Evolutionary conservation across 106 monocot genomes (phyloP), one percentile per base, ranked within the genome.

Genomic region (Ottelia alismoides): DNA sequence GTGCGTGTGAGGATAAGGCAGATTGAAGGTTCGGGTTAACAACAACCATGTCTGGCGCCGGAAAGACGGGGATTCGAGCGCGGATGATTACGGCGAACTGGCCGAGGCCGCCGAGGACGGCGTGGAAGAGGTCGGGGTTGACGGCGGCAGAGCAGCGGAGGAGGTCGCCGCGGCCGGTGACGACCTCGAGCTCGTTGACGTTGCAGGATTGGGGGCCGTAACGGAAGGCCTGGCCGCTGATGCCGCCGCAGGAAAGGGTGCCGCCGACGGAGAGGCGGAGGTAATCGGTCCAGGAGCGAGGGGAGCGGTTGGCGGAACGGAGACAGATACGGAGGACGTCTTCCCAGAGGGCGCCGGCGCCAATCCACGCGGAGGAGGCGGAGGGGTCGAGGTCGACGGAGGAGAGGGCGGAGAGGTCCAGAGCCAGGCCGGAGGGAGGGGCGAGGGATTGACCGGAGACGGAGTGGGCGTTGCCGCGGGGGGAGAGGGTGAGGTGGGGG

Each of bases 11-110:
- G n/a, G n/a, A n/a, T n/a, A n/a, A n/a, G n/a, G n/a, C n/a, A n/a
- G n/a, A n/a, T n/a, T n/a, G n/a, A n/a, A n/a, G n/a, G n/a, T n/a
- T n/a, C n/a, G n/a, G n/a, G n/a, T n/a, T n/a, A n/a, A n/a, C n/a
- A n/a, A 43, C 16, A 7, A 81, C 91, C 91, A 65, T 72, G 25
- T 57, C 51, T 6, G 87, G 87, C 1, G 83, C 76, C 16, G 75
- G 87, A 1, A 29, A 35, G n/a, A 83, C 60, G 2, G 80, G 77
- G 54, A 93, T 84, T 19, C 75, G 51, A 1, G 88, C 93, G 48
- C 87, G 77, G 17, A 87, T 93, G 60, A 93, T 84, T 47, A 93
- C 59, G 0, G 87, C 93, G 63, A 93, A 93, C 70, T 93, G 93
- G 12, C 93, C 93, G 50, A 93, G 80, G 14, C 93, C 93, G 23